Evolutionary conservation across 2,329 filamentous ascomycete genomes (phyloP), one percentile per base, ranked within the genome.

Genomic region (Verticillium isaacii): DNA sequence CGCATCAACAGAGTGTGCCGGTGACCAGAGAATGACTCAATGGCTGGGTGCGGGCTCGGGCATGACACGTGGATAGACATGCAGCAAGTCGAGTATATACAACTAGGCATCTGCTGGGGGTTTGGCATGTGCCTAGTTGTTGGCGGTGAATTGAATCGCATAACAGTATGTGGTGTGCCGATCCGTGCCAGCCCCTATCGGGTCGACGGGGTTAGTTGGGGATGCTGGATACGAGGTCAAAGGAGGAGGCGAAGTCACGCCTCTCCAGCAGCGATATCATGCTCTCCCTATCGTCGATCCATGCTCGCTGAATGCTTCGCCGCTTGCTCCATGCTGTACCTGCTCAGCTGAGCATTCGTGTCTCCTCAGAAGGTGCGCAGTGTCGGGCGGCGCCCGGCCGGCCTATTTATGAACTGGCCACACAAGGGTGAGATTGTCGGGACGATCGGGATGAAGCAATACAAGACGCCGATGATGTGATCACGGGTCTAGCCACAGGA

Each of bases 361-460:
- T 29, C 45, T 25, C 29, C 29, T 6, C 19, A 6, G 9, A 52
- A 19, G 4, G 12, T 19, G 19, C 1, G n/a, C 4, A 6, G 5
- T 1, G 45, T n/a, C 12, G 5, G 19, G 17, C 45, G 19, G 11
- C n/a, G 45, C 45, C 29, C n/a, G 23, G 7, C 23, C 25, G n/a
- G 19, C 23, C 34, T 58, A 39, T 41, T 41, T 58, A 58, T 58
- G 37, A 58, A 12, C 45, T 52, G 45, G 45, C 19, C 45, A 37
- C 23, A 41, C 50, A 32, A 41, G 37, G 57, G 57, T 58, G 57
- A 58, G 57, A 58, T 32, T 29, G 29, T 25, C 57, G 57, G 57
- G 57, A 39, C 14, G 34, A 32, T 32, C 57, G 57, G 56, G 37
- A 58, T 58, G 57, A 58, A 58, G 57, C 57, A 39, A 58, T 58